Conservation (phyloP, 164 flowering plant genomes). For the Tetracentron sinense region DNA sequence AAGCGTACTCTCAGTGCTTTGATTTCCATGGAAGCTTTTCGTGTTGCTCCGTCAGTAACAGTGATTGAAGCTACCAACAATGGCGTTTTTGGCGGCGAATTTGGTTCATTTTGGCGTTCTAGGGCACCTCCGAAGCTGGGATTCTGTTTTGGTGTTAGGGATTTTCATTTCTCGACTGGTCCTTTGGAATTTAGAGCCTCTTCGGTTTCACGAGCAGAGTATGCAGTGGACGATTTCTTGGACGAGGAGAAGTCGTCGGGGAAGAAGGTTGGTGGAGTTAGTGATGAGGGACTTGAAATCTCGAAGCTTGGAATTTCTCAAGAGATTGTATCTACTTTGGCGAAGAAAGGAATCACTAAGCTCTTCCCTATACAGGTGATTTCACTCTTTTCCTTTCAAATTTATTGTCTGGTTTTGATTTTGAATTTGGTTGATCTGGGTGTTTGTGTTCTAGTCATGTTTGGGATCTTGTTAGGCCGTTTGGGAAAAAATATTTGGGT, state of each 20-base stretch:
- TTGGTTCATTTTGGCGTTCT: background rate
- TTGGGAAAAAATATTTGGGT: no score
- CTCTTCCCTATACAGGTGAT: slow-evolving; percentile 92
- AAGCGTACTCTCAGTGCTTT: slow-evolving; percentile 24
- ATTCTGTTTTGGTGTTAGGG: slow-evolving; percentile 20
- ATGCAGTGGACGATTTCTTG: slow-evolving; percentile 38
- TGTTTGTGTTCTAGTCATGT: background rate
- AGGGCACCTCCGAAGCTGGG: slow-evolving; percentile 7
- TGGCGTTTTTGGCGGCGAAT: slow-evolving; percentile 3
- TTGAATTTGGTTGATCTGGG: background rate
- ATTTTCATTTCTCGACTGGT: slow-evolving; percentile 31
- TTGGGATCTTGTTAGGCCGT: background rate
- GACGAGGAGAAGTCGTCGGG: slow-evolving; percentile 36
- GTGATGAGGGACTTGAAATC: slow-evolving; percentile 73
- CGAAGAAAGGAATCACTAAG: slow-evolving; percentile 54
- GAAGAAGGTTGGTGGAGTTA: slow-evolving; percentile 16
- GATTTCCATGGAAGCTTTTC: slow-evolving; percentile 16
- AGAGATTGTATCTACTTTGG: slow-evolving; percentile 64
- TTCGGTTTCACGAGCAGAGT: slow-evolving; percentile 26
- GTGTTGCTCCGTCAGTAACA: background rate
- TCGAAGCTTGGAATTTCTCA: slow-evolving; percentile 63
- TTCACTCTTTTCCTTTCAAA: background rate
- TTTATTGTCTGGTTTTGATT: background rate
- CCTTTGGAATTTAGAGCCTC: slow-evolving; percentile 37
- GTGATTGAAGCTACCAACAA: background rate